Base-by-base conservation (phyloP, 108 stramenopile species). In the Skeletonema marinoi region DNA sequence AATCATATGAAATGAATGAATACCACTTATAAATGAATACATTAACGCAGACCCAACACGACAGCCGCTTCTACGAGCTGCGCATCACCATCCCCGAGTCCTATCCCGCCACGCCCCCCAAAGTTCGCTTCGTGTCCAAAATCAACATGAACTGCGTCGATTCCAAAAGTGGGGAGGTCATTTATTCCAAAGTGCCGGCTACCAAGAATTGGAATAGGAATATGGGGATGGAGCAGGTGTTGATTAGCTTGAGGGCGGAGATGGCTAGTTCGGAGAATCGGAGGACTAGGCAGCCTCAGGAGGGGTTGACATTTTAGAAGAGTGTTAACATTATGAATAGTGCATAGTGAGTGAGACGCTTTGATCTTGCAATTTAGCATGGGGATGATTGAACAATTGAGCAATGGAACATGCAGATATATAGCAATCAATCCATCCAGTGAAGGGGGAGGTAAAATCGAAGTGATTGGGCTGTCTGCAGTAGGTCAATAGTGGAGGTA, bases 61-160 rank as follows among this genome's bases (percentile, higher is more conserved):
- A 98, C 68, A 90, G 92, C 30, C 89, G 98, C 38, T 93, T 98
- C 69, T 99, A 98, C 77, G 93, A 96, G 78, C 86, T 99, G 14
- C 88, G 86, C 48, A 90, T 99, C 67, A 82, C 86, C 67, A 96
- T 97, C 63, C 93, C 97, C n/a, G 88, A 92, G 62, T 66, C 85
- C 29, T 99, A 99, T 77, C 98, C 98, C 21, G 92, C 95, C 25
- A 75, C 77, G 21, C 96, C 97, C 14, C 98, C 98, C 19, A 65
- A 75, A 13, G 91, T 99, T 13, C 85, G 93, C 13, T 99, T 99
- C 83, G 81, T 97, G 29, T 91, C 97, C 44, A 88, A 89, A 73
- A 93, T 99, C 80, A 98, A 98, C 84, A 93, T 99, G 90, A 88
- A 70, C 16, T 97, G 96, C 71, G 98, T 99, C 54, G 95, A 98